Evolutionary conservation across 2,329 filamentous ascomycete species (phyloP).

Genomic region (Shiraia bambusicola): DNA sequence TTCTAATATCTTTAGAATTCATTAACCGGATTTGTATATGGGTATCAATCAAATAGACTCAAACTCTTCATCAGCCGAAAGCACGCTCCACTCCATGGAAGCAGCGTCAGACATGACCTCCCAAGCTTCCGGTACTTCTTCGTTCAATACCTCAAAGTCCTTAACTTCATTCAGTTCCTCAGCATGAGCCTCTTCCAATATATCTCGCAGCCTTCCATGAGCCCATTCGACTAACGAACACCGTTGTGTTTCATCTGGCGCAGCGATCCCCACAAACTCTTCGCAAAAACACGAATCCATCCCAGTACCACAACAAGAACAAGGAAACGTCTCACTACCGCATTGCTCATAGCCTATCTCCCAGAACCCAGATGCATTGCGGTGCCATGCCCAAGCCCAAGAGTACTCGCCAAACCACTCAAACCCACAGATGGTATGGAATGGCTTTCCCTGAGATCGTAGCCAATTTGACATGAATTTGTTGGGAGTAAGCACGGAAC

Average conservation of each 20-base stretch:
- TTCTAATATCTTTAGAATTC: too few relatives aligned
- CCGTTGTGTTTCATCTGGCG: constrained; percentile 6
- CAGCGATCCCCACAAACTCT: constrained; percentile 2
- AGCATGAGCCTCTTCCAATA: neutral
- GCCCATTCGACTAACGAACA: constrained; percentile 12
- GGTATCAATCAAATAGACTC: constrained; percentile 2
- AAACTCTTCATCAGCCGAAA: constrained; percentile 1
- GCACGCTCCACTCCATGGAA: constrained; percentile 7
- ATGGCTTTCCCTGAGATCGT: neutral
- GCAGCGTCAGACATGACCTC: constrained; percentile 2
- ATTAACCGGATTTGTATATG: neutral
- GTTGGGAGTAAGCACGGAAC: neutral
- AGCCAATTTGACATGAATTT: neutral
- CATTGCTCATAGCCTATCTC: constrained; percentile 2
- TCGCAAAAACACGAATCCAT: constrained; percentile 5
- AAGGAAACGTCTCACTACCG: neutral
- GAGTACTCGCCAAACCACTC: constrained; percentile 8
- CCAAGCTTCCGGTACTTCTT: neutral
- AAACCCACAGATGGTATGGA: constrained; percentile 2
- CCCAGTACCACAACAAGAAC: constrained; percentile 2
- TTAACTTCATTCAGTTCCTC: neutral
- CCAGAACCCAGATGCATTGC: constrained; percentile 13
- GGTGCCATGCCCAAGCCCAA: constrained; percentile 14
- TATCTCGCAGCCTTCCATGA: neutral
- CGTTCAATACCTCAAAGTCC: neutral